Percentiles rank a stretch among this genome's conserved stretches.
Conservation (phyloP, 2,329 filamentous ascomycete genomes). For the Stemphylium lycopersici region DNA sequence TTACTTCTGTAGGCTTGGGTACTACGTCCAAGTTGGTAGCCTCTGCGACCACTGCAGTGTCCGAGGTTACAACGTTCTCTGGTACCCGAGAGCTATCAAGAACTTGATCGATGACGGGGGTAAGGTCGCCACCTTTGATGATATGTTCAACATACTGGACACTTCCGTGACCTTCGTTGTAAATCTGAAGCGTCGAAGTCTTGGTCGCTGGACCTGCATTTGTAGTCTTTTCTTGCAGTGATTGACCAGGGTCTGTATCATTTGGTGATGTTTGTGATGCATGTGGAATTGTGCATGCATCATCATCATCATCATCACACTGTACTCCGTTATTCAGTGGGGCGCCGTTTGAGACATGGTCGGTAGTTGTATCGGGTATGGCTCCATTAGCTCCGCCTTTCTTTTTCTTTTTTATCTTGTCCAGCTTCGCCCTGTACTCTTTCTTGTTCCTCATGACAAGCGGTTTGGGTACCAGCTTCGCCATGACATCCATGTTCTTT, state of each 20-base stretch:
- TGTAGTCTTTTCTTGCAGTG: background rate
- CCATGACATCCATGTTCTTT: slow-evolving; percentile 80
- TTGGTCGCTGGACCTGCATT: slow-evolving; percentile 19
- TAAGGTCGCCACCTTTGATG: slow-evolving; percentile 75
- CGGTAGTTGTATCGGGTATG: background rate
- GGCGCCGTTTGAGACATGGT: slow-evolving; percentile 7
- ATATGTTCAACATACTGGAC: slow-evolving; percentile 80
- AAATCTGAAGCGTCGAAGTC: slow-evolving; percentile 47
- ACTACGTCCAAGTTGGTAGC: slow-evolving; percentile 34
- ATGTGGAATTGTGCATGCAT: slow-evolving; percentile 5
- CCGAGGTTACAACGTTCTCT: slow-evolving; percentile 33
- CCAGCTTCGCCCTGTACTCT: slow-evolving; percentile 62
- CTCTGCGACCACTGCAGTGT: slow-evolving; percentile 26
- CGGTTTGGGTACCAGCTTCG: slow-evolving; percentile 75
- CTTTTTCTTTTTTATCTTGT: slow-evolving; percentile 51
- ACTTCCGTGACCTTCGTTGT: slow-evolving; percentile 67
- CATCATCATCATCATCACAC: slow-evolving; percentile 18
- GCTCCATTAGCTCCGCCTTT: slow-evolving; percentile 33
- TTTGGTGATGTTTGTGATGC: background rate
- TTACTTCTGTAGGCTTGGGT: slow-evolving; percentile 41
- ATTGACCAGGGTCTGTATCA: background rate
- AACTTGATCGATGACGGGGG: slow-evolving; percentile 69
- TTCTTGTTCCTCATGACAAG: slow-evolving; percentile 84
- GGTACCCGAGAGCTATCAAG: slow-evolving; percentile 50
- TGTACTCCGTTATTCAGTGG: background rate